Percentiles rank a stretch among this genome's conserved stretches.
Evolutionary conservation across 306 rosid species (phyloP).

Genomic region (Prinsepia uniflora): DNA sequence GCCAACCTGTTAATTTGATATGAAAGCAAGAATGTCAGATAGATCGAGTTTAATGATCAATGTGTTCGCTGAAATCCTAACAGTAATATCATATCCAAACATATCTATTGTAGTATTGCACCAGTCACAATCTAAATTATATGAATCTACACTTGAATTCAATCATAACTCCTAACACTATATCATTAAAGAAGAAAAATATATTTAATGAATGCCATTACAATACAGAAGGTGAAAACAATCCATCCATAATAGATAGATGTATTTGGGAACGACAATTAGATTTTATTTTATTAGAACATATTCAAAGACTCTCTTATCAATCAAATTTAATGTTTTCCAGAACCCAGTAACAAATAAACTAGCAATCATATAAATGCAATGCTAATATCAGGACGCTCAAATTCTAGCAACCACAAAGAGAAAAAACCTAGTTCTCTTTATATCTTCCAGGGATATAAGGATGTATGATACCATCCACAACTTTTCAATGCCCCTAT

Average conservation of each 20-base stretch:
- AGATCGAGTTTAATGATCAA: not conserved
- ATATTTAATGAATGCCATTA: not conserved
- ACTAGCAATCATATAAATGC: not conserved
- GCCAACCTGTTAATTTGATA: constrained; percentile 57
- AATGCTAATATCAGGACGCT: not conserved
- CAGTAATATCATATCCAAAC: not conserved
- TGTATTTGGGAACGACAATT: not conserved
- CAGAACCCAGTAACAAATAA: not conserved
- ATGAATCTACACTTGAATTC: not conserved
- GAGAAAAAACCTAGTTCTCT: not conserved
- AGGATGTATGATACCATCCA: not conserved
- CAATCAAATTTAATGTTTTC: not conserved
- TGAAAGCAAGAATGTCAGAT: not conserved
- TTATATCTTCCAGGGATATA: not conserved
- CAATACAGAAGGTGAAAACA: too few species aligned
- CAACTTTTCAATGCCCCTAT: not conserved
- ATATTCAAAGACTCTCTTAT: too few species aligned
- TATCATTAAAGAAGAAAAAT: not conserved
- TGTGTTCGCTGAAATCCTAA: not conserved
- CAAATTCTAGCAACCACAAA: not conserved
- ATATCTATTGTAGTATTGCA: not conserved
- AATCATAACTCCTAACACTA: not conserved
- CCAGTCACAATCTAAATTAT: not conserved
- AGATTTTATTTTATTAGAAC: too few species aligned
- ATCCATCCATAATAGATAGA: too few species aligned